Evolutionary conservation across 257 asterid species (phyloP).

Genomic region (Przewalskia tangutica): DNA sequence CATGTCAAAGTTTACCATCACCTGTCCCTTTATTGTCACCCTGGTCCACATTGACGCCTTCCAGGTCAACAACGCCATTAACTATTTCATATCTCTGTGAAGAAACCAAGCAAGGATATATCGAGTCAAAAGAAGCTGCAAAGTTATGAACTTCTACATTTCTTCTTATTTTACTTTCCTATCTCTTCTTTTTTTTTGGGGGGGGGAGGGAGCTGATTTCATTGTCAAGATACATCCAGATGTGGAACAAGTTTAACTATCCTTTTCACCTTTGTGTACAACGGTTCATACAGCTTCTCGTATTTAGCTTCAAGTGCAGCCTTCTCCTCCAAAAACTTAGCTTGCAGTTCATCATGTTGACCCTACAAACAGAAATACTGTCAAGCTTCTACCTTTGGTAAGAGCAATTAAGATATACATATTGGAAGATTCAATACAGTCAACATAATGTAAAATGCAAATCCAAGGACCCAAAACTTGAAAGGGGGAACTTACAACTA

Average conservation of each 20-base stretch:
- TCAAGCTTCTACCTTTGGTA: background rate
- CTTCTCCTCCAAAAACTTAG: conserved; percentile 60
- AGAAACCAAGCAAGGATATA: background rate
- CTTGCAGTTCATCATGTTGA: conserved; percentile 66
- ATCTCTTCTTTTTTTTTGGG: background rate
- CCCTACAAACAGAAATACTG: conserved; percentile 28
- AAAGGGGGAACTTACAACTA: background rate
- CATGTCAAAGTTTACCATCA: conserved; percentile 23
- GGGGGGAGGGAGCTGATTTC: background rate
- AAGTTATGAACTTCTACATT: background rate
- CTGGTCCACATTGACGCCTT: conserved; percentile 41
- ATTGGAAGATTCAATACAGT: background rate
- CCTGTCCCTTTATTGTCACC: conserved; percentile 35
- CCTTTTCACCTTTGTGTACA: conserved; percentile 40
- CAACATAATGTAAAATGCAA: background rate
- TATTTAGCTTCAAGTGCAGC: conserved; percentile 79
- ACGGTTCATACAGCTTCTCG: conserved; percentile 61
- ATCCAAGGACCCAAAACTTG: background rate
- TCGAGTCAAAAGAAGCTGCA: background rate
- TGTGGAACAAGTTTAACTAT: background rate
- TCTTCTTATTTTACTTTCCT: background rate
- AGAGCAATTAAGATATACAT: background rate
- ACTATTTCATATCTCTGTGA: conserved; percentile 71
- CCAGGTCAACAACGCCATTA: conserved; percentile 68
- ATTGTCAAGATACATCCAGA: background rate